phyloP scores from a whole-genome alignment of 371 early-diverging fungal genomes.

The Rhizopus microsporus region DNA sequence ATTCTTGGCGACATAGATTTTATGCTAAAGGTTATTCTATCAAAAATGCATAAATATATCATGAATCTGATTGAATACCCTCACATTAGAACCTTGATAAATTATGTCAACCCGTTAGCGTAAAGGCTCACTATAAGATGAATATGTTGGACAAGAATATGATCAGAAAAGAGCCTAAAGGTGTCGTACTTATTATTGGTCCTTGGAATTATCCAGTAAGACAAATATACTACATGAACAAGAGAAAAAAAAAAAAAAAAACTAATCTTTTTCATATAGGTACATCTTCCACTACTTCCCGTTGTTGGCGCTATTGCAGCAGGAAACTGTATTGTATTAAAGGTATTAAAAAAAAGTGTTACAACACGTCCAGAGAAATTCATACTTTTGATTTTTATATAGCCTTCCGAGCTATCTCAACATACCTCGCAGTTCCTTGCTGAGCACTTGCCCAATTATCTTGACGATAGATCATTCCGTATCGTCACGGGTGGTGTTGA shows the following conservation, averaged over 20 bases:
- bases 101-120: conserved; percentile 26
- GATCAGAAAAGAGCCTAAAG: conserved; percentile 70
- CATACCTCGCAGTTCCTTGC: conserved; percentile 66
- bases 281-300: too few relatives aligned
- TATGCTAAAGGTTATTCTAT: conserved; percentile 39
- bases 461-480: conserved; percentile 65
- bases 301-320: conserved; percentile 4
- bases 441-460: conserved; percentile 66
- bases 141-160: conserved; percentile 42
- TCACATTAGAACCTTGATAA: conserved; percentile 33
- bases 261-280: too few relatives aligned
- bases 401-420: conserved; percentile 84
- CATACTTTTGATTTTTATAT: background rate
- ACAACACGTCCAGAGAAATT: background rate
- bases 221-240: background rate
- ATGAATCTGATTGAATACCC: background rate
- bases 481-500: conserved; percentile 79
- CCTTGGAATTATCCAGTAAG: conserved; percentile 90
- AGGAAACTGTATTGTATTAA: background rate
- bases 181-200: conserved; percentile 71
- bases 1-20: conserved; percentile 70
- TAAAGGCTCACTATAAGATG: conserved; percentile 39
- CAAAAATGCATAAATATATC: too few relatives aligned
- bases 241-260: too few relatives aligned
- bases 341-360: background rate